Evolutionary conservation across 2,329 filamentous ascomycete species (phyloP).

Genomic region (Fusarium pseudocircinatum): DNA sequence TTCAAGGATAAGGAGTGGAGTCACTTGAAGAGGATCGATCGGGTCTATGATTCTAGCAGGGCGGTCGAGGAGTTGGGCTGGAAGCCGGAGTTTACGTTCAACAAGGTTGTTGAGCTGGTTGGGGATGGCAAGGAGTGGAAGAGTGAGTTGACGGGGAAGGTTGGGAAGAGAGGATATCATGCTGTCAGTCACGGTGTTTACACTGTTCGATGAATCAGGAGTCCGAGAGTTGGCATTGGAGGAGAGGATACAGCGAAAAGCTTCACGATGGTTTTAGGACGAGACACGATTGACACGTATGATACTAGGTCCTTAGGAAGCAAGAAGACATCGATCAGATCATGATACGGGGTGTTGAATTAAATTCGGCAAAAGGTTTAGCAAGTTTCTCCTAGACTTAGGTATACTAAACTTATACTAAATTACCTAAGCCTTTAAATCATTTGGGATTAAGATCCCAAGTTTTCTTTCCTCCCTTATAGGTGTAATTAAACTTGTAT

Average conservation of each 20-base stretch:
- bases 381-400: neutral
- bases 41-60: slow-evolving; percentile 57
- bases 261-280: neutral
- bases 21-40: slow-evolving; percentile 52
- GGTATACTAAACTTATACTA: neutral
- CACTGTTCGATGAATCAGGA: slow-evolving; percentile 45
- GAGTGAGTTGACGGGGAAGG: slow-evolving; percentile 51
- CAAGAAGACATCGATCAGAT: neutral
- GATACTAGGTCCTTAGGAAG: neutral
- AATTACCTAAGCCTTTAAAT: accelerated
- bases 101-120: slow-evolving; percentile 48
- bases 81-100: slow-evolving; percentile 55
- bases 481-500: neutral
- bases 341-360: neutral
- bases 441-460: accelerated
- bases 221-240: too few relatives aligned
- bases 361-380: neutral
- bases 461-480: neutral
- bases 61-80: slow-evolving; percentile 55
- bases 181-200: slow-evolving; percentile 55
- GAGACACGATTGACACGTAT: neutral
- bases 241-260: neutral
- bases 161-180: slow-evolving; percentile 59
- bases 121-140: slow-evolving; percentile 49
- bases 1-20: slow-evolving; percentile 50